These are phyloP conservation scores for Dendrobium catenatum DNA, from an alignment of 106 monocot species.

Conservation along the genomic window DNA sequence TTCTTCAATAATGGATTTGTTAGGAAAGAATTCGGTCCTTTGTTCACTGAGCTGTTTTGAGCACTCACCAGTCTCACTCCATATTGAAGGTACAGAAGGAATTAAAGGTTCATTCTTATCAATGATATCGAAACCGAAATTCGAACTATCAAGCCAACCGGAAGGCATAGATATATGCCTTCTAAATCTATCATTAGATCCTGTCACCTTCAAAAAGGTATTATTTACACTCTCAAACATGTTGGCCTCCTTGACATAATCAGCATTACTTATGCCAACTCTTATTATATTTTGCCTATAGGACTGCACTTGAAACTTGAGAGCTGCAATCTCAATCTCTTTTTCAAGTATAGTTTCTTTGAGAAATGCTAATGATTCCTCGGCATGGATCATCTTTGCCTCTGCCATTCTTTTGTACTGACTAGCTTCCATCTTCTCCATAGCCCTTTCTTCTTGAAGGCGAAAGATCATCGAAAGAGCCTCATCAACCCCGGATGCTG, in stretches of 20 bases:
- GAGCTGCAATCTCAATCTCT: constrained; percentile 33
- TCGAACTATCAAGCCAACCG: constrained; percentile 6
- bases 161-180: constrained; percentile 14
- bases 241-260: neutral
- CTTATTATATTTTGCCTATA: constrained; percentile 14
- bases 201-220: too few relatives aligned
- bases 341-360: constrained; percentile 36
- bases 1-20: constrained; percentile 5
- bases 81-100: neutral
- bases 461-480: constrained; percentile 52
- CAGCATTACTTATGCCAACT: neutral
- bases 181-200: neutral
- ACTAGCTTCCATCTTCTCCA: constrained; percentile 37
- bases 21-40: neutral
- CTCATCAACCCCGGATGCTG: constrained; percentile 32
- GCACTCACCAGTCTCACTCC: constrained; percentile 9
- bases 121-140: constrained; percentile 18
- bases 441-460: constrained; percentile 32
- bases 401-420: constrained; percentile 49
- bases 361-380: constrained; percentile 23
- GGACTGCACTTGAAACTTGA: constrained; percentile 29
- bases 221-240: too few relatives aligned
- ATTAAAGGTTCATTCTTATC: constrained; percentile 4
- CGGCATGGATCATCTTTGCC: constrained; percentile 30
- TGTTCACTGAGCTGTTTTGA: constrained; percentile 11